Base-by-base conservation (phyloP, 2,329 filamentous ascomycete species). In the Scedosporium boydii region DNA sequence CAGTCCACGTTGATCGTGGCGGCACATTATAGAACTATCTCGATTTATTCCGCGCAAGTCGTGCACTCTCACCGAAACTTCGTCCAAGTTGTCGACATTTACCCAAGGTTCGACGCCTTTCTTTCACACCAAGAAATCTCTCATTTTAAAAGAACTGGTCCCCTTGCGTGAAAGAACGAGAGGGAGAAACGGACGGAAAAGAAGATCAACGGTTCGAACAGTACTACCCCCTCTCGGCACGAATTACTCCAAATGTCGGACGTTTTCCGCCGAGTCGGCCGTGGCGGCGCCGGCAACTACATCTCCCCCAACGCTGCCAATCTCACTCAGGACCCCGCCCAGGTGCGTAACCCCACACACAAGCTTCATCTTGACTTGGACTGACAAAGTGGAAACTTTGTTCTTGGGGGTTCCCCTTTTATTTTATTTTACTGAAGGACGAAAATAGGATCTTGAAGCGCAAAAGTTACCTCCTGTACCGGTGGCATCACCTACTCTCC, bases 211-310 rank as follows among this genome's bases (percentile, higher is more conserved):
- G 10, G 10, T 38, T 38, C 34, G 10, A 38, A 38, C 34, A 38
- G 34, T 38, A 38, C 14, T 27, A 21, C 14, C 26, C 26, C 21
- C 6, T 56, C 23, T 23, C 51, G 26, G 51, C 12, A 26, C 51
- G 14, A 16, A 6, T 14, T 56, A 23, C 21, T 51, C 26, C 51
- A 51, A n/a, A 61, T 61, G 59, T 69, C 69, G 63, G 81, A 81
- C 67, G 75, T 76, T 59, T 81, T 80, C 66, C 77, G 77, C 66
- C 78, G 77, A 63, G 77, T 80, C 51, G 85, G 86, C 62, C 82
- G 86, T 58, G 86, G 86, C 61, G 86, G 86, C 59, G 85, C 85
- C 5, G 86, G 86, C 60, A 88, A 88, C 72, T 86, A 81, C 70
- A 80, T 80, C 41, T 34, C 53, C 60, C 34, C 38, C 55, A n/a